Base-by-base conservation (phyloP, 2,329 filamentous ascomycete species). In the Gnomoniopsis sp. region DNA sequence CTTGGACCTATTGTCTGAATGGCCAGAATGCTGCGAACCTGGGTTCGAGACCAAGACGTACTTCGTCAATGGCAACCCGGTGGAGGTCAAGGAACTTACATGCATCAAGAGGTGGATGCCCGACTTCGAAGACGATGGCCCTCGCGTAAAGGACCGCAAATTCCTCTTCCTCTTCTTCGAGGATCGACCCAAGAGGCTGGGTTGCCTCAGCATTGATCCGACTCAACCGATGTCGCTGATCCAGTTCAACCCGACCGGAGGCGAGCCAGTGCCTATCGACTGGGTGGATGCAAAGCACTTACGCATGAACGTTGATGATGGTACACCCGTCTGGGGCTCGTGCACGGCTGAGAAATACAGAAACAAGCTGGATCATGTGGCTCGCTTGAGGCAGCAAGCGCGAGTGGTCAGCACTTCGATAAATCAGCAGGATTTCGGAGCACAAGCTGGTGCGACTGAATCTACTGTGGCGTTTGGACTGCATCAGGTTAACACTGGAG, bases 151-250 rank as follows among this genome's bases (percentile, higher is more conserved):
- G 19, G 30, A 60, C 15, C 55, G 58, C 8, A 23, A 49, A 1
- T 55, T 58, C 33, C 55, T 56, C 1, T 48, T 58, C 14, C 47
- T 60, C 2, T 55, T 50, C 23, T 58, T 60, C 14, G 58, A 60
- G 11, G 58, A 60, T 41, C 19, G 22, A 10, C 17, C 3, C 1
- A 51, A 46, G 15, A 52, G 30, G 15, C 50, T 51, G 4, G 50
- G 50, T 7, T 34, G 52, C 22, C 44, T 58, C 19, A 33, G 22
- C 26, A 50, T 60, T n/a, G 41, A 44, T 38, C 51, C n/a, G 10
- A n/a, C 38, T 15, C 23, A 12, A 23, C 30, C 54, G 10, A 46
- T 38, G 6, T n/a, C 26, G 50, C 49, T 46, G 50, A 51, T 55
- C 44, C 21, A 19, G 14, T 60, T 60, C 41, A 30, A n/a, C 12